phyloP scores from a whole-genome alignment of 1,139 yeast species.

The Protomyces arabidopsidicola region DNA sequence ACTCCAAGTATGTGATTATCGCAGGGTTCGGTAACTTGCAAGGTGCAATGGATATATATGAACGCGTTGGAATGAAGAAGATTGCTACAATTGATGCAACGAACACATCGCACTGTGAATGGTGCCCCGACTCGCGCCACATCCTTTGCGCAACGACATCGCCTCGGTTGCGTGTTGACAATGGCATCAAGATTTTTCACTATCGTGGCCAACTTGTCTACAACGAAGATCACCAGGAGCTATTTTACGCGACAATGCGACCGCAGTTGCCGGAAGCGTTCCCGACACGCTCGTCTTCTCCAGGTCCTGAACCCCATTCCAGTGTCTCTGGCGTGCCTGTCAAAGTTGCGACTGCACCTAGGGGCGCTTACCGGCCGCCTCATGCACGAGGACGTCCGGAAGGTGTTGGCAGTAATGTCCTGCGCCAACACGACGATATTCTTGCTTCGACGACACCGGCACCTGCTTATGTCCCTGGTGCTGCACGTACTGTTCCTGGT shows the following conservation, averaged over 20 bases:
- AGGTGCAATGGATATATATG: conserved; percentile 93
- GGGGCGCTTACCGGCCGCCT: conserved; percentile 92
- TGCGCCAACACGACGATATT: conserved; percentile 13
- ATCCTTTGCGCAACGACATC: conserved; percentile 94
- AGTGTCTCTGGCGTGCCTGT: conserved; percentile 48
- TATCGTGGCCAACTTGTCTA: conserved; percentile 76
- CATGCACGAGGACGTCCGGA: conserved; percentile 61
- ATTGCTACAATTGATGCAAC: conserved; percentile 82
- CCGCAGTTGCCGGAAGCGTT: conserved; percentile 59
- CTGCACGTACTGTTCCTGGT: conserved; percentile 34
- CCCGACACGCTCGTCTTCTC: conserved; percentile 55
- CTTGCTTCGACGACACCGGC: conserved; percentile 5
- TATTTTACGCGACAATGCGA: conserved; percentile 67
- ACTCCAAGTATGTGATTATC: conserved; percentile 81
- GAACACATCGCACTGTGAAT: conserved; percentile 89
- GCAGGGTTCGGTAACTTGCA: conserved; percentile 98
- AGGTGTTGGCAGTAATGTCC: conserved; percentile 21
- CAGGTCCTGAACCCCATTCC: conserved; percentile 63
- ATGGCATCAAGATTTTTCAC: conserved; percentile 92
- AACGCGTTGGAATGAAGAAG: conserved; percentile 79
- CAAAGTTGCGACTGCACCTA: conserved; percentile 47
- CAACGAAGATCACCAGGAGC: conserved; percentile 73
- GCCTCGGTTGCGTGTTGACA: conserved; percentile 94
- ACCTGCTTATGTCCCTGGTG: conserved; percentile 41
- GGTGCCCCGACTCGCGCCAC: conserved; percentile 98